A percentile compares a stretch with the other conserved stretches of the same genome.
These are phyloP conservation scores for Neurospora sp. DNA, from an alignment of 495 filamentous ascomycete genomes.

Conservation along the genomic window DNA sequence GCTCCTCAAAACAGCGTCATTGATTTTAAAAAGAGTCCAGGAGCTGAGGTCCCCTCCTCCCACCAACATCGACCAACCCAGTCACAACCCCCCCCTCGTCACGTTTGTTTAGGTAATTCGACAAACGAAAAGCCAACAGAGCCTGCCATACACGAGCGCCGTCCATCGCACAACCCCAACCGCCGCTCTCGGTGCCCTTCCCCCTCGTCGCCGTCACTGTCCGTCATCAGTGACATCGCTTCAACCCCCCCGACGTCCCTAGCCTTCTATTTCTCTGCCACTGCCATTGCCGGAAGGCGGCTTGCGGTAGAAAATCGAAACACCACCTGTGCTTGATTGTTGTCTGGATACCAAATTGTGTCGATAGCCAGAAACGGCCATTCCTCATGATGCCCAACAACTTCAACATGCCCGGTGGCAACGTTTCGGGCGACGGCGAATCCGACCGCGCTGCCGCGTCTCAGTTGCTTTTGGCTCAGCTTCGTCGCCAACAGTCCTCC, in stretches of 20 bases:
- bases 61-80: neutral
- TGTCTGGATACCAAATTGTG: neutral
- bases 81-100: neutral
- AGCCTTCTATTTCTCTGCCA: neutral
- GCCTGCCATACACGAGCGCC: neutral
- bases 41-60: neutral
- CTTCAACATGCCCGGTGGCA: slow-evolving; percentile 26
- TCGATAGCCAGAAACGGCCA: neutral
- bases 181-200: neutral
- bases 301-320: neutral
- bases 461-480: slow-evolving; percentile 27
- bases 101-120: neutral
- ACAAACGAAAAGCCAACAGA: neutral
- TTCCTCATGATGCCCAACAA: slow-evolving; percentile 33
- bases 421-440: slow-evolving; percentile 16
- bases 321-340: neutral
- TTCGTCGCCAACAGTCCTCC: slow-evolving; percentile 22
- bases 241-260: neutral
- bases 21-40: neutral
- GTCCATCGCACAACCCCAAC: neutral
- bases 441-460: slow-evolving; percentile 9
- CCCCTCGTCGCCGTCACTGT: neutral
- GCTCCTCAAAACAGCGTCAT: neutral
- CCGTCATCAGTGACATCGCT: neutral
- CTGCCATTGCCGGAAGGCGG: neutral